phyloP scores from a whole-genome alignment of 495 filamentous ascomycete genomes.

The Penicillium odoratum region DNA sequence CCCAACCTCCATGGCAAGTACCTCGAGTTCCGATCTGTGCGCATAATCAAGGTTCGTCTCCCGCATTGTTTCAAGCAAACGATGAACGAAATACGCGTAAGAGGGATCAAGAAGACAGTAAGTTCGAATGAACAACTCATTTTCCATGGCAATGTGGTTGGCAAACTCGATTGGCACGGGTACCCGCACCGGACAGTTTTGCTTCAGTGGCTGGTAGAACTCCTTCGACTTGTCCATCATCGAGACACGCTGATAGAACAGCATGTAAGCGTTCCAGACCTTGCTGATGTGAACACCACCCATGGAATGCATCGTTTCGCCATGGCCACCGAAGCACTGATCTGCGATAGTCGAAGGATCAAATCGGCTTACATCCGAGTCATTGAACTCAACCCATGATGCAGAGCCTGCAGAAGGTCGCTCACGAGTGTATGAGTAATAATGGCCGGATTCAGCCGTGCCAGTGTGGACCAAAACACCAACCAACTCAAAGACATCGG shows the following conservation, averaged over 20 bases:
- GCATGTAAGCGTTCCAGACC: constrained; percentile 89
- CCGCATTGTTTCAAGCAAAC: constrained; percentile 53
- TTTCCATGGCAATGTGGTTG: constrained; percentile 66
- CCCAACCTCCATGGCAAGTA: constrained; percentile 61
- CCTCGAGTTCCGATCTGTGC: constrained; percentile 55
- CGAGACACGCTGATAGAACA: constrained; percentile 89
- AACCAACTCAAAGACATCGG: constrained; percentile 86
- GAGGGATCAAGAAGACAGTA: constrained; percentile 79
- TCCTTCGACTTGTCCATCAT: constrained; percentile 48
- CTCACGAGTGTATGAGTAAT: constrained; percentile 92
- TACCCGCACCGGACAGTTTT: constrained; percentile 54
- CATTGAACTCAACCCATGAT: constrained; percentile 92
- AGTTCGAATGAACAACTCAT: constrained; percentile 68
- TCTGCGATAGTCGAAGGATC: constrained; percentile 70
- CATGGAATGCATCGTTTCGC: constrained; percentile 46
- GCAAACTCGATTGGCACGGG: constrained; percentile 55
- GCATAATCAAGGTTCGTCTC: constrained; percentile 44
- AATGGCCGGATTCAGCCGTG: constrained; percentile 92
- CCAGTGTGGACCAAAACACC: constrained; percentile 91
- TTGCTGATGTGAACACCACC: constrained; percentile 57
- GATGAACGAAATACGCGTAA: constrained; percentile 66
- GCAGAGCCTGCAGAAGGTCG: constrained; percentile 56
- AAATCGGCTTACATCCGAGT: constrained; percentile 75
- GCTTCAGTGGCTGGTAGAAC: constrained; percentile 28
- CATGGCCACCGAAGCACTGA: constrained; percentile 77